Percentiles rank a stretch among this genome's conserved stretches.
These are phyloP conservation scores for Colletotrichum viniferum DNA, from an alignment of 2,329 filamentous ascomycete species.

Conservation along the genomic window DNA sequence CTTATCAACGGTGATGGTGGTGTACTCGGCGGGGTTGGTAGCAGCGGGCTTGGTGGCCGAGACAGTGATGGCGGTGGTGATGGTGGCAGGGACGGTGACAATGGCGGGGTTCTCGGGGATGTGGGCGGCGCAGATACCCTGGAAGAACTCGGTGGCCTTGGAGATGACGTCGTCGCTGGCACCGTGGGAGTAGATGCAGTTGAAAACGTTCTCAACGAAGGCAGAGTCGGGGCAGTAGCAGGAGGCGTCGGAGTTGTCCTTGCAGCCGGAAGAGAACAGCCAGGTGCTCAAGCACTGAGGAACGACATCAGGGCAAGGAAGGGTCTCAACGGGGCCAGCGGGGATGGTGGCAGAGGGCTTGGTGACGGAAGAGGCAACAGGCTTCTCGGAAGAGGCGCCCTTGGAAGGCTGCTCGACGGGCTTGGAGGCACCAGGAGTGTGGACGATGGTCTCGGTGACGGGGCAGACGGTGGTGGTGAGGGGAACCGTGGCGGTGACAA, in stretches of 20 bases:
- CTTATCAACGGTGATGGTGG: conserved; percentile 53
- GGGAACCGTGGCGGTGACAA: conserved; percentile 58
- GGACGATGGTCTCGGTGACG: conserved; percentile 58
- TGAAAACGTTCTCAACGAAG: conserved; percentile 80
- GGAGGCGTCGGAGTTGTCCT: conserved; percentile 77
- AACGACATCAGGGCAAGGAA: conserved; percentile 72
- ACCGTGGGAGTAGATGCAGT: conserved; percentile 81
- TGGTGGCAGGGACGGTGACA: conserved; percentile 72
- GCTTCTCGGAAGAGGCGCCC: conserved; percentile 18
- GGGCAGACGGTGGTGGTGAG: conserved; percentile 67
- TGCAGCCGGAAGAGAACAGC: conserved; percentile 72
- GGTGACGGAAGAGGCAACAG: conserved; percentile 24
- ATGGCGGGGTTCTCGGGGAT: conserved; percentile 82
- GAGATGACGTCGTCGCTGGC: conserved; percentile 68
- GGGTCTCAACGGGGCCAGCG: conserved; percentile 44
- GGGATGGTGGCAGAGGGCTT: conserved; percentile 35
- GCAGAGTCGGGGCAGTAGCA: conserved; percentile 87
- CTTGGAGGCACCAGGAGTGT: conserved; percentile 32
- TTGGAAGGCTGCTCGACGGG: conserved; percentile 18
- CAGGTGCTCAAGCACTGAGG: conserved; percentile 93
- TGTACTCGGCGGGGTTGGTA: conserved; percentile 48
- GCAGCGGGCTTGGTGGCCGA: conserved; percentile 55
- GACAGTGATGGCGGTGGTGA: conserved; percentile 64
- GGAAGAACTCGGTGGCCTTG: conserved; percentile 80
- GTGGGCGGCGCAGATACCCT: conserved; percentile 85